Conservation (phyloP, 2,329 filamentous ascomycete genomes). For the Tothia fuscella region DNA sequence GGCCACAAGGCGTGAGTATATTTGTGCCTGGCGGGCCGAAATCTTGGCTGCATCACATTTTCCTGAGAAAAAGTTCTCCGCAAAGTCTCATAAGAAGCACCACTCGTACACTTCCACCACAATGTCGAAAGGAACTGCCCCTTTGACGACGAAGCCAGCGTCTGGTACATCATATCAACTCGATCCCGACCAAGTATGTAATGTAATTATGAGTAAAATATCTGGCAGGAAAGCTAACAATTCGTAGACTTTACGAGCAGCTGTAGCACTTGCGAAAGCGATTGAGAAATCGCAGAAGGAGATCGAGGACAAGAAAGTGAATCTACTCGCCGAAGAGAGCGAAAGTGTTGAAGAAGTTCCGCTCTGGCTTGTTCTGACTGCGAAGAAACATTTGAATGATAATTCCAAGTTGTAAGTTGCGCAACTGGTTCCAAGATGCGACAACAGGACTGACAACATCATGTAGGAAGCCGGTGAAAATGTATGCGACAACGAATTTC, state of each 20-base stretch:
- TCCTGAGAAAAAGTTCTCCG: too few relatives aligned
- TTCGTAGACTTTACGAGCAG: slow-evolving; percentile 44
- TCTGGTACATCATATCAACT: slow-evolving; percentile 31
- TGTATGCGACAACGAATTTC: slow-evolving; percentile 4
- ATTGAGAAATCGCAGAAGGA: slow-evolving; percentile 40
- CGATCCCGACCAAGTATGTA: slow-evolving; percentile 23
- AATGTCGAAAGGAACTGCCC: slow-evolving; percentile 57
- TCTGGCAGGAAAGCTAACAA: neutral
- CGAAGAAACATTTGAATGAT: slow-evolving; percentile 58
- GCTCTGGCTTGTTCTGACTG: slow-evolving; percentile 51
- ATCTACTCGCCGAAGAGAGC: slow-evolving; percentile 37
- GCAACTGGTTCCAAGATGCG: slow-evolving; percentile 13
- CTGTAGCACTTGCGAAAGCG: slow-evolving; percentile 45
- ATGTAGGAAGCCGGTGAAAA: slow-evolving; percentile 10
- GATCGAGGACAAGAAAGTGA: slow-evolving; percentile 38
- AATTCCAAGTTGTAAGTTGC: slow-evolving; percentile 52
- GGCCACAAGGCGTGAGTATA: too few relatives aligned
- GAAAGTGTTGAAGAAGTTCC: slow-evolving; percentile 37
- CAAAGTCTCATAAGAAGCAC: too few relatives aligned
- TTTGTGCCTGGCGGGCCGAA: too few relatives aligned
- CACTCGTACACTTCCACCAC: slow-evolving; percentile 39
- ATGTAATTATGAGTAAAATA: too few relatives aligned
- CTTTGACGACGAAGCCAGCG: slow-evolving; percentile 19
- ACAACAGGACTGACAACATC: neutral
- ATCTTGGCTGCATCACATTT: too few relatives aligned